These are phyloP conservation scores for Rhodotorula toruloides DNA, from an alignment of 768 basidiomycete genomes.

Conservation along the genomic window DNA sequence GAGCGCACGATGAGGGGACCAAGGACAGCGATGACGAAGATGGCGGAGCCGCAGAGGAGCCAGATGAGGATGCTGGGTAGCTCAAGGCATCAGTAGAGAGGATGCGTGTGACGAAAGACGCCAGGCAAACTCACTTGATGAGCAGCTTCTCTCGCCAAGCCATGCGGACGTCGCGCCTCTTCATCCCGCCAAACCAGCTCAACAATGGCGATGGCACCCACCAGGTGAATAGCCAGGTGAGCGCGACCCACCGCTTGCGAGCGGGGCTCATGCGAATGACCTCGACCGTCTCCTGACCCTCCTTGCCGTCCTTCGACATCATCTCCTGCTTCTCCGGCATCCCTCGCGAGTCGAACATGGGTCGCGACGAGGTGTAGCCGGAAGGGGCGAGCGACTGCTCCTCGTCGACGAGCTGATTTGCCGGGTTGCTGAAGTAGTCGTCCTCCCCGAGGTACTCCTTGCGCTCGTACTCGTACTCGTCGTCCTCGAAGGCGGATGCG, in stretches of 20 bases:
- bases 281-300: conserved; percentile 58
- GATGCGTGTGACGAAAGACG: background rate
- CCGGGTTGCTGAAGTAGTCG: conserved; percentile 26
- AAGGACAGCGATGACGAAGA: conserved; percentile 87
- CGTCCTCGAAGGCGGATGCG: conserved; percentile 63
- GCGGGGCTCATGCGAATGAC: conserved; percentile 75
- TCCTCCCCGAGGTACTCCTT: conserved; percentile 28
- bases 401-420: conserved; percentile 23
- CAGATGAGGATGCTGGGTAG: conserved; percentile 68
- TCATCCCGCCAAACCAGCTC: conserved; percentile 77
- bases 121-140: conserved; percentile 55
- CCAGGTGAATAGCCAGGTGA: conserved; percentile 86
- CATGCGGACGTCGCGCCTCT: conserved; percentile 83
- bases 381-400: conserved; percentile 30
- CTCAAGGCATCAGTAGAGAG: background rate
- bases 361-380: conserved; percentile 17
- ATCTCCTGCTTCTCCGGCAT: conserved; percentile 25
- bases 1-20: conserved; percentile 61
- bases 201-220: conserved; percentile 76
- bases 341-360: conserved; percentile 33
- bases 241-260: conserved; percentile 75
- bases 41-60: conserved; percentile 79
- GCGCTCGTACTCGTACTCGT: conserved; percentile 62
- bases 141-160: conserved; percentile 98
- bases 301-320: conserved; percentile 1